These are phyloP conservation scores for Aspergillus wentii DNA, from an alignment of 495 filamentous ascomycete genomes.

Conservation along the genomic window DNA sequence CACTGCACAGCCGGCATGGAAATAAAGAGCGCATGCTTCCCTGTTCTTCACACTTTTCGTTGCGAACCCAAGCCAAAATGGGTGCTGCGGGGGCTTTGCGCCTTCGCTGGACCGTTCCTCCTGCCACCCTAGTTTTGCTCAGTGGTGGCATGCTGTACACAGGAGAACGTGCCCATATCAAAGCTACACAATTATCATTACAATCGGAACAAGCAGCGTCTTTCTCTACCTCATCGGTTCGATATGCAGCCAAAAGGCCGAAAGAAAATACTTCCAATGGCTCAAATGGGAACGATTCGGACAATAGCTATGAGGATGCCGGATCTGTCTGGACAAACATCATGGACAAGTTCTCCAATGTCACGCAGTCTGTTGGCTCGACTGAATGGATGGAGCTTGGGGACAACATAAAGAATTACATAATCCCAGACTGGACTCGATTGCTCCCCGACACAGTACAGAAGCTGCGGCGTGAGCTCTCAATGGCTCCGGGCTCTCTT, in stretches of 20 bases:
- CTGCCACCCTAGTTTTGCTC: conserved; percentile 29
- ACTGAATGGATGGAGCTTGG: conserved; percentile 57
- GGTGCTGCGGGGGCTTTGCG: conserved; percentile 24
- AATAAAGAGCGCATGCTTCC: conserved; percentile 20
- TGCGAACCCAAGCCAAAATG: conserved; percentile 26
- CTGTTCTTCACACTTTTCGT: conserved; percentile 60
- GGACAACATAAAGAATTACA: conserved; percentile 60
- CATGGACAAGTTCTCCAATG: conserved; percentile 49
- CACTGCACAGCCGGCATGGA: conserved; percentile 3
- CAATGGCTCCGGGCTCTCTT: conserved; percentile 77
- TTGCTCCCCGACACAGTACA: conserved; percentile 69
- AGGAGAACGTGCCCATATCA: conserved; percentile 19
- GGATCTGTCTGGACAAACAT: conserved; percentile 57
- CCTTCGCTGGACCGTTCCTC: conserved; percentile 35
- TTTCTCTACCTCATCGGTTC: conserved; percentile 19
- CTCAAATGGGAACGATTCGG: not conserved
- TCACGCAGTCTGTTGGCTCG: conserved; percentile 47
- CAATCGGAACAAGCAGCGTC: conserved; percentile 15
- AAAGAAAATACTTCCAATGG: conserved; percentile 1
- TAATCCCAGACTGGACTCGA: conserved; percentile 79
- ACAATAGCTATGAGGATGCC: conserved; percentile 10
- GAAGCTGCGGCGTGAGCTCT: conserved; percentile 85
- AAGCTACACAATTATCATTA: conserved; percentile 12
- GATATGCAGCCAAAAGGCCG: conserved; percentile 6
- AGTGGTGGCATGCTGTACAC: conserved; percentile 19